Conservation (phyloP, 768 basidiomycete genomes). For the Kwoniella dejecticola region DNA sequence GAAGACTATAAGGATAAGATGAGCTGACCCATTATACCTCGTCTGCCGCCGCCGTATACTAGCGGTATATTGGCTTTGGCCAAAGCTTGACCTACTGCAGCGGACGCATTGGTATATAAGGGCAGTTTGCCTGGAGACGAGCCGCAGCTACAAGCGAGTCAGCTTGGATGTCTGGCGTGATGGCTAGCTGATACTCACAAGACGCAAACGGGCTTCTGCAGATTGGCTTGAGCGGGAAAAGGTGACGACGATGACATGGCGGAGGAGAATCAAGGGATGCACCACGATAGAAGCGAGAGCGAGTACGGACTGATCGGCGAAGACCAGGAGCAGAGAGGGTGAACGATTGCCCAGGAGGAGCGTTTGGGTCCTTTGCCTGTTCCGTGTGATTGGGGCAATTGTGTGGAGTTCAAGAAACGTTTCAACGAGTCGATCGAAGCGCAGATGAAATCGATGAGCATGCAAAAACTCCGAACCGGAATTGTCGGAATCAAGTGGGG, state of each 20-base stretch:
- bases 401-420: too few relatives aligned
- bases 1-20: background rate
- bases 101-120: slow-evolving; percentile 69
- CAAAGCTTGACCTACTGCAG: slow-evolving; percentile 75
- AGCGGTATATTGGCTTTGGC: slow-evolving; percentile 65
- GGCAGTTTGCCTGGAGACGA: slow-evolving; percentile 68
- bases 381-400: too few relatives aligned
- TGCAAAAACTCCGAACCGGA: too few relatives aligned
- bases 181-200: slow-evolving; percentile 38
- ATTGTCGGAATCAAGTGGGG: background rate
- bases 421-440: too few relatives aligned
- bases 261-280: background rate
- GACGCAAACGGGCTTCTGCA: slow-evolving; percentile 49
- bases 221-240: slow-evolving; percentile 26
- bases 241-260: slow-evolving; percentile 19
- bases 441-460: too few relatives aligned
- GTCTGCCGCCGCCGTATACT: slow-evolving; percentile 82
- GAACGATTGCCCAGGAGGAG: too few relatives aligned
- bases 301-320: too few relatives aligned
- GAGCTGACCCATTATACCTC: slow-evolving; percentile 80
- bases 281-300: background rate
- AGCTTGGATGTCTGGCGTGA: background rate
- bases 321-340: too few relatives aligned
- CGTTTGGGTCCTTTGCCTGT: too few relatives aligned
- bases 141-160: slow-evolving; percentile 61